Evolutionary conservation across 345 rosid genomes (phyloP).

Genomic region (Pugionium dolabratum): DNA sequence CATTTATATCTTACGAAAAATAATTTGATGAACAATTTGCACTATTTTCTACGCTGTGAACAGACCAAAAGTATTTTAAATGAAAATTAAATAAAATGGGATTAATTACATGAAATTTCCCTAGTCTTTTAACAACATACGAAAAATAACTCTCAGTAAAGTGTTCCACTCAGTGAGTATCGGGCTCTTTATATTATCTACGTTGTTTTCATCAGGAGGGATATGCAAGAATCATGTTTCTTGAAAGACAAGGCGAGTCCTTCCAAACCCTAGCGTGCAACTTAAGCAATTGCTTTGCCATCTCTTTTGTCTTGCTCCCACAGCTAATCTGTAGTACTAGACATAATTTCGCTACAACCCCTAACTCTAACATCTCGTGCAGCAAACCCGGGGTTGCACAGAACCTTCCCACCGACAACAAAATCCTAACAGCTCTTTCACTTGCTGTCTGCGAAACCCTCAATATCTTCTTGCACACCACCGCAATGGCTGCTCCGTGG

Average conservation of each 20-base stretch:
- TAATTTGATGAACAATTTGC: slow-evolving; percentile 23
- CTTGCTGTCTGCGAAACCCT: slow-evolving; percentile 67
- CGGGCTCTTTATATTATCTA: slow-evolving; percentile 8
- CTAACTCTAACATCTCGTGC: slow-evolving; percentile 75
- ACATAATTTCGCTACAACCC: slow-evolving; percentile 73
- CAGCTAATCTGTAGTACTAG: slow-evolving; percentile 63
- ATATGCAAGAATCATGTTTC: slow-evolving; percentile 43
- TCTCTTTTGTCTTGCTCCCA: slow-evolving; percentile 52
- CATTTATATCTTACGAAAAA: slow-evolving; percentile 20
- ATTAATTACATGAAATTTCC: slow-evolving; percentile 11
- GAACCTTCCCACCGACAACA: slow-evolving; percentile 58
- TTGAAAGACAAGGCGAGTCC: slow-evolving; percentile 61
- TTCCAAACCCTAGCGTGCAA: slow-evolving; percentile 71
- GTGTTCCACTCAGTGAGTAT: slow-evolving; percentile 35
- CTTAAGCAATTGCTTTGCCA: slow-evolving; percentile 63
- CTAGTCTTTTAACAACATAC: neutral
- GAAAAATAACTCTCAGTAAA: slow-evolving; percentile 26
- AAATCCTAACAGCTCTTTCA: slow-evolving; percentile 65
- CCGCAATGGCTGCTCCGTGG: slow-evolving; percentile 69
- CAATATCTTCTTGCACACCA: slow-evolving; percentile 75
- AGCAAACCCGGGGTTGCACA: slow-evolving; percentile 52
- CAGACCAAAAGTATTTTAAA: slow-evolving; percentile 10
- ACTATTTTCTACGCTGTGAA: slow-evolving; percentile 26
- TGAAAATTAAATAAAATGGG: slow-evolving; percentile 9
- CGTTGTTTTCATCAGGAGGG: slow-evolving; percentile 41